Evolutionary conservation across 176 grass and related monocot species (phyloP).

Genomic region (Eleusine coracana): DNA sequence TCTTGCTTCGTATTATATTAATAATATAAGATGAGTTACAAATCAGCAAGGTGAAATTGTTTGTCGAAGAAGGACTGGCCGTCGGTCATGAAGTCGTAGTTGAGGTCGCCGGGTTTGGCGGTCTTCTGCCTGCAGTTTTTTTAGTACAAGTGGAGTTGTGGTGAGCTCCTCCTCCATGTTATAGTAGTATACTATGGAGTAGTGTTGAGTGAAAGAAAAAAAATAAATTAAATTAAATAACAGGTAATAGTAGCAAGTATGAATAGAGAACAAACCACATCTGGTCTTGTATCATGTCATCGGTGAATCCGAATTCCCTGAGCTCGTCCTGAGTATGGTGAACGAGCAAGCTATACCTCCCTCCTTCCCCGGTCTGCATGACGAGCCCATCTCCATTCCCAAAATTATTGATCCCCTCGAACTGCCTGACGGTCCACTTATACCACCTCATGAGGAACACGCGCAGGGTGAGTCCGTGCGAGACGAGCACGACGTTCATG

Average conservation of each 20-base stretch:
- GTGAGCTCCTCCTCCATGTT: too few species aligned
- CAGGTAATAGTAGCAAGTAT: too few species aligned
- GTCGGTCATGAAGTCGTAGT: slow-evolving; percentile 68
- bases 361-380: slow-evolving; percentile 65
- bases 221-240: not conserved
- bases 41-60: not conserved
- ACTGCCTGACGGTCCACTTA: slow-evolving; percentile 80
- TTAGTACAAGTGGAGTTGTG: too few species aligned
- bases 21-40: too few species aligned
- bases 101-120: slow-evolving; percentile 60
- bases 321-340: slow-evolving; percentile 70
- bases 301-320: slow-evolving; percentile 53
- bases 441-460: slow-evolving; percentile 88
- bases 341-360: slow-evolving; percentile 77
- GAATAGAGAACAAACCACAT: slow-evolving; percentile 38
- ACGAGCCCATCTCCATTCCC: slow-evolving; percentile 59
- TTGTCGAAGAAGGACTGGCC: slow-evolving; percentile 56
- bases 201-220: too few species aligned
- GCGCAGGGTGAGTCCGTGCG: slow-evolving; percentile 65
- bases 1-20: too few species aligned
- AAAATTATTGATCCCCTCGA: slow-evolving; percentile 63
- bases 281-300: slow-evolving; percentile 71
- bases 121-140: slow-evolving; percentile 58
- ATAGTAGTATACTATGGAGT: too few species aligned
- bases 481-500: slow-evolving; percentile 74